Evolutionary conservation across 1,284 basidiomycete genomes (phyloP), one percentile per base, ranked within the genome.

Genomic region (Microbotryum violaceum): DNA sequence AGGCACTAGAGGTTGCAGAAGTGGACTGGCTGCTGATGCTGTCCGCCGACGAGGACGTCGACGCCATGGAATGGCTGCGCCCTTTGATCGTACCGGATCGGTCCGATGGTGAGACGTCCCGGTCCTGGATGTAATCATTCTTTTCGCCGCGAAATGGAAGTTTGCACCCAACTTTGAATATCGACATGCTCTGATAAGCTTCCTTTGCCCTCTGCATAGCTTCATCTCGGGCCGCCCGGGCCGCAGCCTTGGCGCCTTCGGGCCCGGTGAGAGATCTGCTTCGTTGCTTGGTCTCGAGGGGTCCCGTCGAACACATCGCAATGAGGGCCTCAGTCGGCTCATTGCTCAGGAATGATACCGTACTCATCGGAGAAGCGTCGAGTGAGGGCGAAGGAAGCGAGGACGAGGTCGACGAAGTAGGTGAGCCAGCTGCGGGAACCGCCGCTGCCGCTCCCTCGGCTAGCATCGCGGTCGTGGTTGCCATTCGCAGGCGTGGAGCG

Each of bases 311-410:
- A 16, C 54, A 4, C 12, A 54, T 52, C n/a, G 33, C 51, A 33
- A 47, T 46, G 27, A 62, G 60, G 21, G 60, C 37, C 2, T 61
- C 56, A 66, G 37, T 93, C 80, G 74, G 93, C 93, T 74, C 37
- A 29, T 1, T 5, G 37, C 37, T 14, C 37, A 42, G 12, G 37
- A 25, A n/a, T 25, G 46, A 47, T 54, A 49, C 20, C 12, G 27
- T 25, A 58, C 31, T n/a, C 21, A 27, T 21, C 49, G 14, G 47
- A 21, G 27, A 49, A 49, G 12, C 21, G 48, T 9, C 21, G 16
- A 49, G 27, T 21, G n/a, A 49, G 48, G 48, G 48, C 21, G 48
- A 49, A 49, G 48, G 27, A 49, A 49, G 27, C 21, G 18, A 49
- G 27, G 27, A 49, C 8, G 48, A 20, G 18, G 48, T 12, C 48